Conservation (phyloP, 179 eudicot species). For the Gypsophila paniculata region DNA sequence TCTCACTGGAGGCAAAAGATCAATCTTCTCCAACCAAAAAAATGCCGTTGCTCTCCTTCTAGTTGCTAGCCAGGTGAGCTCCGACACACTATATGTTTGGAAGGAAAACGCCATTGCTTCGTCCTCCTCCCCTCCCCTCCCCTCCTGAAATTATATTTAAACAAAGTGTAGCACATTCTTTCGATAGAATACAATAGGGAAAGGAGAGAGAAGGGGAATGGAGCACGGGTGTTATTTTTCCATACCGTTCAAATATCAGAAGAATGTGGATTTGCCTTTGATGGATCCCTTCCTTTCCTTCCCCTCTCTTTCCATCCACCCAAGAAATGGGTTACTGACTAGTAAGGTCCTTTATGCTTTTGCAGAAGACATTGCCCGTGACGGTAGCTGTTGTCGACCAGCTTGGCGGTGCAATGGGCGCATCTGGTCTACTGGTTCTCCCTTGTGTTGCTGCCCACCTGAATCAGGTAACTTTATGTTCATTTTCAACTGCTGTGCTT, state of each 20-base stretch:
- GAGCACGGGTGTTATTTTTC: no score
- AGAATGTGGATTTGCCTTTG: no score
- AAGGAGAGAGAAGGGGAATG: no score
- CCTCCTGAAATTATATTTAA: no score
- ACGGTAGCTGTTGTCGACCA: conserved; percentile 88
- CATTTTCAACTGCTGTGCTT: not conserved
- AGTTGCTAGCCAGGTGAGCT: conserved; percentile 84
- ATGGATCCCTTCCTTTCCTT: no score
- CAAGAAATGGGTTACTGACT: not conserved
- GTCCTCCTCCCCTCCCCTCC: no score
- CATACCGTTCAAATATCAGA: no score
- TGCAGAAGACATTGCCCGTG: conserved; percentile 90
- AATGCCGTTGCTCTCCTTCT: conserved; percentile 72
- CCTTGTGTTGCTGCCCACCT: conserved; percentile 96
- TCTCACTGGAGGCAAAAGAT: conserved; percentile 61
- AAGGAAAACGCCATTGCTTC: no score
- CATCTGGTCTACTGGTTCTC: conserved; percentile 79
- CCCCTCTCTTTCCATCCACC: no score
- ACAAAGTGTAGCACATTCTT: no score
- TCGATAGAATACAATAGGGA: no score
- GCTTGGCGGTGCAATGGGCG: conserved; percentile 87
- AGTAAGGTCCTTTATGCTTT: conserved; percentile 8
- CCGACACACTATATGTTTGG: not conserved
- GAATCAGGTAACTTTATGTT: conserved; percentile 48
- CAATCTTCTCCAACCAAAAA: conserved; percentile 58